phyloP scores from a whole-genome alignment of 1,139 yeast genomes.

The Geotrichum klebahnii region DNA sequence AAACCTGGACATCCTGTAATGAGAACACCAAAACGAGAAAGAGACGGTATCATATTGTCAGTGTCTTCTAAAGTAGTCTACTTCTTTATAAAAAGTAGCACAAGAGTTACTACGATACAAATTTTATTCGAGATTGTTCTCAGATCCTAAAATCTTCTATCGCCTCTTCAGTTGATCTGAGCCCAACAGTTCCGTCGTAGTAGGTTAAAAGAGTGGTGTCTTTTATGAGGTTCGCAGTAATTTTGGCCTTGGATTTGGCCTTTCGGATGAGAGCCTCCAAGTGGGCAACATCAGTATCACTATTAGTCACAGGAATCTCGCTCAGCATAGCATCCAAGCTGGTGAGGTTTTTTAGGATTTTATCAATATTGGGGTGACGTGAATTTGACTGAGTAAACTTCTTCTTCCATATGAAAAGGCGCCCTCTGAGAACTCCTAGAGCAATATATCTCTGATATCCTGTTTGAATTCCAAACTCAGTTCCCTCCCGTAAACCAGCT shows the following conservation, averaged over 20 bases:
- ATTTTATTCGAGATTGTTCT: background rate
- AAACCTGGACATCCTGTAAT: too few species aligned
- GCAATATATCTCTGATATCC: constrained; percentile 67
- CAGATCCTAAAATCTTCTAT: constrained; percentile 30
- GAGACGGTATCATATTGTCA: too few species aligned
- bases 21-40: too few species aligned
- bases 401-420: constrained; percentile 43
- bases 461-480: constrained; percentile 72
- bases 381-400: background rate
- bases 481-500: constrained; percentile 67
- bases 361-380: constrained; percentile 6
- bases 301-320: constrained; percentile 33
- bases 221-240: constrained; percentile 30
- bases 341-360: constrained; percentile 7
- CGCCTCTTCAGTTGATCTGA: constrained; percentile 36
- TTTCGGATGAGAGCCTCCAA: constrained; percentile 33
- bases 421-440: constrained; percentile 60
- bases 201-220: constrained; percentile 27
- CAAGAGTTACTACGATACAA: background rate
- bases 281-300: constrained; percentile 34
- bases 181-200: constrained; percentile 30
- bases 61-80: background rate
- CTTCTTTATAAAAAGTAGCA: background rate
- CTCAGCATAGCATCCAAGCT: constrained; percentile 29
- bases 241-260: constrained; percentile 36